These are phyloP conservation scores for Penicillium capsulatum DNA, from an alignment of 2,329 filamentous ascomycete genomes.

Conservation along the genomic window DNA sequence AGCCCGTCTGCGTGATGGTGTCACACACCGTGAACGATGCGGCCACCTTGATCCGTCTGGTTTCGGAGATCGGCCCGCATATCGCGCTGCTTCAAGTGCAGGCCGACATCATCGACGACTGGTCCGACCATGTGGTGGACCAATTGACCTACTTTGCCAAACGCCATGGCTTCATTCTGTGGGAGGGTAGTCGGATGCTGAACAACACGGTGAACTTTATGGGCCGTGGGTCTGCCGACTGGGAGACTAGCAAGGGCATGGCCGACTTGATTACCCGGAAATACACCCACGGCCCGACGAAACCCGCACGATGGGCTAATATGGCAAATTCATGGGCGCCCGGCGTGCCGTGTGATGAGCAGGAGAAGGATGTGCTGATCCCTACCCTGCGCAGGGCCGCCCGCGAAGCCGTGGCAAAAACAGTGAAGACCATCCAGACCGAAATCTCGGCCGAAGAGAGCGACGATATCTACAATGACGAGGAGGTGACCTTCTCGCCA, in stretches of 20 bases:
- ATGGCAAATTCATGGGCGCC: constrained; percentile 40
- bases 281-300: constrained; percentile 39
- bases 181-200: constrained; percentile 40
- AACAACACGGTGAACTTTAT: constrained; percentile 35
- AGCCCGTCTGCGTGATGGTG: constrained; percentile 45
- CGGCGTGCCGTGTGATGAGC: constrained; percentile 32
- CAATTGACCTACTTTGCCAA: constrained; percentile 35
- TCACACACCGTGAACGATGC: constrained; percentile 57
- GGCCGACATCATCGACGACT: constrained; percentile 60
- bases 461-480: constrained; percentile 14
- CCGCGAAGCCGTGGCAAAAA: constrained; percentile 38
- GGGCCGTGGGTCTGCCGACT: constrained; percentile 25
- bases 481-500: constrained; percentile 8
- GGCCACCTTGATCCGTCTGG: constrained; percentile 52
- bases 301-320: constrained; percentile 37
- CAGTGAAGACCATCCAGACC: constrained; percentile 38
- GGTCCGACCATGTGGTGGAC: constrained; percentile 52
- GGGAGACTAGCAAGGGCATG: constrained; percentile 30
- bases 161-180: constrained; percentile 38
- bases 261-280: constrained; percentile 36
- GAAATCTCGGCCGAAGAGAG: constrained; percentile 37
- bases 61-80: constrained; percentile 56
- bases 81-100: constrained; percentile 60
- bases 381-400: constrained; percentile 42
- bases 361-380: constrained; percentile 41